Evolutionary conservation across 192 early-diverging fungal genomes (phyloP), one percentile per base, ranked within the genome.

Genomic region (Spizellomyces sp.): DNA sequence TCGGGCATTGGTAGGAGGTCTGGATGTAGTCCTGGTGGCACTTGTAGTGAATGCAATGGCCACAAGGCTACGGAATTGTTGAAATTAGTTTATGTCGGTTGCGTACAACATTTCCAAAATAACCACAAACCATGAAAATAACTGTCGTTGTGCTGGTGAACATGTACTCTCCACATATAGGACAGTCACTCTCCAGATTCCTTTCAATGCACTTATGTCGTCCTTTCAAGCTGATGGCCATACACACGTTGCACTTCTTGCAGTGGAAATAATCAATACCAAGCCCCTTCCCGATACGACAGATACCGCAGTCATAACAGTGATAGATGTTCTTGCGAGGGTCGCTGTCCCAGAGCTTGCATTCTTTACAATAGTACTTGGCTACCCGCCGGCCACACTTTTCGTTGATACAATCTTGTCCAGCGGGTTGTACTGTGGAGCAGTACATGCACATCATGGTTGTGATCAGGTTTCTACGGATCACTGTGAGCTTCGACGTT

Each of bases 361-460:
- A 99, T 27, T 85, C 85, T 59, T 87, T 81, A 78, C 97, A 99
- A 70, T 93, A 99, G 80, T 99, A 97, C 43, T 75, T 71, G 0
- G 94, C 90, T 45, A 97, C 75, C 9, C 74, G 67, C 15, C 75
- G 50, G 14, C 84, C 66, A 75, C 97, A 99, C 4, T 61, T 64
- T 17, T 48, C 69, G 44, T 89, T 87, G 62, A 74, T 72, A 72
- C 97, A 99, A 17, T 76, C 73, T 71, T 94, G 92, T 1, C 84
- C 84, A 10, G 93, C 87, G 9, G 93, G 87, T 76, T 99, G 97
- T 15, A 93, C 84, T 5, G 84, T 83, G 27, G 76, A 58, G 76
- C 97, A 99, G 73, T 92, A 77, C 97, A 98, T 98, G 71, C 97
- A 99, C 70, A 94, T 86, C 95, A 99, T 98, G 65, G 79, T 87